Evolutionary conservation across 768 basidiomycete species (phyloP).

Genomic region (Xerocomellus chrysenteron): DNA sequence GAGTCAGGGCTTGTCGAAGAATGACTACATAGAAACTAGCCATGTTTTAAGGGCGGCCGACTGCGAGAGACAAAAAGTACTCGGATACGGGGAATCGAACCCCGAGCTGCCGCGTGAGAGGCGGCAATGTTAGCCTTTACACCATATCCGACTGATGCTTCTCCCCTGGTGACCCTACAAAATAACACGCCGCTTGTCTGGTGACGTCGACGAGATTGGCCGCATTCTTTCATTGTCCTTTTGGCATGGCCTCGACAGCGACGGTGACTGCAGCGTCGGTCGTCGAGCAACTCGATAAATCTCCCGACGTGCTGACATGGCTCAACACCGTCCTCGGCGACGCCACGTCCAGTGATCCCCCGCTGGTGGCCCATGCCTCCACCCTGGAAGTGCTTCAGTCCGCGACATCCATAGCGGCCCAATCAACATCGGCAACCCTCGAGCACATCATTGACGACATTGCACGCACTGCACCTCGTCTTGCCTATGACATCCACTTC

Average conservation of each 20-base stretch:
- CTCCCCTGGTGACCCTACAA: not conserved
- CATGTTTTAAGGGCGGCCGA: too few species aligned
- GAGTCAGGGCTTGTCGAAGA: too few species aligned
- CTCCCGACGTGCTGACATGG: slow-evolving; percentile 66
- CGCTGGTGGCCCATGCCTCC: slow-evolving; percentile 56
- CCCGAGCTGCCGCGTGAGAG: slow-evolving; percentile 27
- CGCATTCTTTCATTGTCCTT: not conserved
- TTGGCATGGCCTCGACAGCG: slow-evolving; percentile 23
- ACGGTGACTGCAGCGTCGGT: slow-evolving; percentile 39
- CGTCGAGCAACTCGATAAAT: slow-evolving; percentile 56
- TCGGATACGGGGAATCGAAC: too few species aligned
- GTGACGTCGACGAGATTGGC: not conserved
- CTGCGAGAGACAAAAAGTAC: too few species aligned
- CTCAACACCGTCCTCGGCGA: slow-evolving; percentile 59
- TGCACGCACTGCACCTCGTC: slow-evolving; percentile 83
- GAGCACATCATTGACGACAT: slow-evolving; percentile 93
- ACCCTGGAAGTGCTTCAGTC: slow-evolving; percentile 74
- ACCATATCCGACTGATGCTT: slow-evolving; percentile 46
- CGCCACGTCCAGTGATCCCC: slow-evolving; percentile 37
- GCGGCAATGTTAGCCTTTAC: slow-evolving; percentile 69
- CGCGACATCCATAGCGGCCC: slow-evolving; percentile 79
- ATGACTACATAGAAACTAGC: too few species aligned
- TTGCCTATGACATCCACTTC: slow-evolving; percentile 95
- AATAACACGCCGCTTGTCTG: not conserved
- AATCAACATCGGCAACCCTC: slow-evolving; percentile 84